Base-by-base conservation (phyloP, 352 stramenopile genomes). In the Globisporangium mamillatum region DNA sequence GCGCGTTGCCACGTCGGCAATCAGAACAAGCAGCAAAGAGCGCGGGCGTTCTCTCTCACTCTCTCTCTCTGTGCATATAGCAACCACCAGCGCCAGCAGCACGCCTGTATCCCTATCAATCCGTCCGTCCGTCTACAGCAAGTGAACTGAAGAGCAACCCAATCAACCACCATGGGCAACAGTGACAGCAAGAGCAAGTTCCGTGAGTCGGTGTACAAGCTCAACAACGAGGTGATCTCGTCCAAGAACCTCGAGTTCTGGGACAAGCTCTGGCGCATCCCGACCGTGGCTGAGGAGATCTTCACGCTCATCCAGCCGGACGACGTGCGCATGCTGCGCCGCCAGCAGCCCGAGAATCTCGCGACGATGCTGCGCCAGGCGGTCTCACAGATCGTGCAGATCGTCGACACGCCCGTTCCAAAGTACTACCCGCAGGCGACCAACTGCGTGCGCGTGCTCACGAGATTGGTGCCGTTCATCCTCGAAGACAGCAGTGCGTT, bases 151-250 rank as follows among this genome's bases (percentile, higher is more conserved):
- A 41, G 16, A 29, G 22, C 8, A 63, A 9, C 4, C 4, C 14
- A 44, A 44, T 9, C 8, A 41, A 44, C 36, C 36, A 62, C 6
- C 58, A 96, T 96, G 88, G 88, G 88, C 63, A 94, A 94, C 74
- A 94, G 85, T 76, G 87, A 96, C 74, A 94, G 86, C 75, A 96
- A 94, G 82, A 94, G 85, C 79, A 96, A 94, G 83, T 96, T 96
- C 77, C 86, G 87, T 75, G 88, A 96, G 83, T 93, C 82, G 75
- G 88, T 96, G 59, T 94, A 96, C 79, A 96, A 96, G 82, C 84
- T 96, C 72, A 94, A 92, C 75, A 94, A 96, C 55, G 86, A 96
- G 65, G 80, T 92, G 9, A 81, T 96, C 48, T 92, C 84, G 59
- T 76, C 76, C 71, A 92, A 93, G 75, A 91, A 92, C 71, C 84